Conservation (phyloP, 208 protist genomes). For the Angomonas desouzai region DNA sequence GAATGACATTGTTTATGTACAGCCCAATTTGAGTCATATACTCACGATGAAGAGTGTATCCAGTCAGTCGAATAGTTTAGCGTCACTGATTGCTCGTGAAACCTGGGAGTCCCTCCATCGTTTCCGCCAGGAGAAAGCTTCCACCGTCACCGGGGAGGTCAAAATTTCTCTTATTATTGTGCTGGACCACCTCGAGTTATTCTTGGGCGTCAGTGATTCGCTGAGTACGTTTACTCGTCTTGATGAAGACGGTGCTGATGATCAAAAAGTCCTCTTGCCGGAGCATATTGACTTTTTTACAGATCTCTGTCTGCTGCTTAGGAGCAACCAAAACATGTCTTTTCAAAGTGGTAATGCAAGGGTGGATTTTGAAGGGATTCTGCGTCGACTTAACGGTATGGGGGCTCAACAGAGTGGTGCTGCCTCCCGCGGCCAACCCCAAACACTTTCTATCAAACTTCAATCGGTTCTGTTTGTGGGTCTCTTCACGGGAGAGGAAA, state of each 20-base stretch:
- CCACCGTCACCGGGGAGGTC: neutral
- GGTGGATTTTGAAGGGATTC: neutral
- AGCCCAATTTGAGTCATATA: neutral
- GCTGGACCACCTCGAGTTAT: constrained; percentile 69
- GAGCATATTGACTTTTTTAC: neutral
- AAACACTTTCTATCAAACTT: neutral
- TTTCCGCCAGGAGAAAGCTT: neutral
- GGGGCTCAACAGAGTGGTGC: neutral
- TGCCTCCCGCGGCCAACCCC: neutral
- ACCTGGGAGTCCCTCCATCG: neutral
- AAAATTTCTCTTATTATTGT: constrained; percentile 35
- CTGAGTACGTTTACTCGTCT: neutral
- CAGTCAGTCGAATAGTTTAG: neutral
- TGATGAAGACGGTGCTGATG: neutral
- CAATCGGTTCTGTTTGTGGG: constrained; percentile 18
- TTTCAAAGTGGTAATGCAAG: neutral
- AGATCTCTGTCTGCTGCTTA: constrained; percentile 15
- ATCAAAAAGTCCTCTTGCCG: constrained; percentile 2
- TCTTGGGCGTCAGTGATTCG: constrained; percentile 20
- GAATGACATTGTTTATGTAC: neutral
- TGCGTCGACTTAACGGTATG: neutral
- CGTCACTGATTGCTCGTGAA: neutral
- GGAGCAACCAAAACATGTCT: neutral
- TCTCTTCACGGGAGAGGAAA: constrained; percentile 38
- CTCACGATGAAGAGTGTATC: neutral